phyloP scores from a whole-genome alignment of 768 basidiomycete genomes.

The Boletus subparvulus region DNA sequence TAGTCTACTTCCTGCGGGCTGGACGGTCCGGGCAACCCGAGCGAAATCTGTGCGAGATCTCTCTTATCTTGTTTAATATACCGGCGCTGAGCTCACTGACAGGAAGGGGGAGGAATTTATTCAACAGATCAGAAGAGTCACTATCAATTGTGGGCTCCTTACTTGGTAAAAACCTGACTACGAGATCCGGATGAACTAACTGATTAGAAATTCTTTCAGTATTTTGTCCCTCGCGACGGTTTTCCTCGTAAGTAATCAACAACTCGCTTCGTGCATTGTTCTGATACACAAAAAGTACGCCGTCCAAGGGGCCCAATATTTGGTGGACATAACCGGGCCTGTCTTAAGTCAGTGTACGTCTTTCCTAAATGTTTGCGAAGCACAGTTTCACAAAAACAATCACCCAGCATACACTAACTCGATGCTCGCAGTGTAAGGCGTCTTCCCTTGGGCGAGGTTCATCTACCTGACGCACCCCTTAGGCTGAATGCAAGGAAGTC shows the following conservation, averaged over 20 bases:
- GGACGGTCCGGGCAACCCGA: not conserved
- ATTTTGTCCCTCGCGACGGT: constrained; percentile 1
- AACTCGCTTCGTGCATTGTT: not conserved
- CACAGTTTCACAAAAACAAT: not conserved
- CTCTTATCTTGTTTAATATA: not conserved
- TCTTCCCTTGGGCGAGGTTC: not conserved
- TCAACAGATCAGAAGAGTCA: constrained; percentile 4
- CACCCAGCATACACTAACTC: constrained; percentile 7
- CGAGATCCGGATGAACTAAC: not conserved
- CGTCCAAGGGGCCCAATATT: constrained; percentile 1
- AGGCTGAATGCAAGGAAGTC: constrained; percentile 15
- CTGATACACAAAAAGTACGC: not conserved
- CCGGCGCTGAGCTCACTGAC: not conserved
- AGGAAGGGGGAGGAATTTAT: not conserved
- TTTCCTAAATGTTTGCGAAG: not conserved
- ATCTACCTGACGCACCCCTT: not conserved
- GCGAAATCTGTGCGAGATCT: not conserved
- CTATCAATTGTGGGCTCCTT: constrained; percentile 1
- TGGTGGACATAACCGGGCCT: not conserved
- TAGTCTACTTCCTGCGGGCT: constrained; percentile 5
- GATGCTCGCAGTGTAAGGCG: constrained; percentile 5
- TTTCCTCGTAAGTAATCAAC: not conserved
- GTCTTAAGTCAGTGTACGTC: constrained; percentile 4
- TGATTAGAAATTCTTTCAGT: not conserved
- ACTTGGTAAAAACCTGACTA: not conserved